phyloP scores from a whole-genome alignment of 768 basidiomycete species.

The Lactarius sp. region DNA sequence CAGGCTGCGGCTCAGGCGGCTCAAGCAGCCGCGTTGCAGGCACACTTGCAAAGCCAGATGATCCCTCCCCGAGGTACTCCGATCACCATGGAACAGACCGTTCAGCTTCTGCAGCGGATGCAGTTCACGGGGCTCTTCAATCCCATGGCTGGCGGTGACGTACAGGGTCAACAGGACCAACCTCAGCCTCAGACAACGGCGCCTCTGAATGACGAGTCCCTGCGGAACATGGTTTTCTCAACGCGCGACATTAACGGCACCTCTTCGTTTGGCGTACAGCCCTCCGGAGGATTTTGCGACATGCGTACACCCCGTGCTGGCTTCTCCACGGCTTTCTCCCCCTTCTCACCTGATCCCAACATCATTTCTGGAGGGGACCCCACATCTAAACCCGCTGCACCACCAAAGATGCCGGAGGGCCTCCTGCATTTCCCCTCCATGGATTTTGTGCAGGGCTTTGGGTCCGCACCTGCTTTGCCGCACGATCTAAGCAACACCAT shows the following conservation, averaged over 20 bases:
- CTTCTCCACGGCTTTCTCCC: slow-evolving; percentile 47
- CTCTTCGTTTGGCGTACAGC: slow-evolving; percentile 20
- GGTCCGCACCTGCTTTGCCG: slow-evolving; percentile 39
- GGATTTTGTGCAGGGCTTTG: slow-evolving; percentile 30
- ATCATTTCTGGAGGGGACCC: slow-evolving; percentile 35
- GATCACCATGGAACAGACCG: slow-evolving; percentile 57
- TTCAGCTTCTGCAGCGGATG: slow-evolving; percentile 57
- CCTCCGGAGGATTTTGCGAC: slow-evolving; percentile 17
- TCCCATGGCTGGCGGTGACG: slow-evolving; percentile 23
- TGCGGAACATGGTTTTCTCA: slow-evolving; percentile 19
- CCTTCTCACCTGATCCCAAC: slow-evolving; percentile 76
- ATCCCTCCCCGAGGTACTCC: slow-evolving; percentile 18
- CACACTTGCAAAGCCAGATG: slow-evolving; percentile 35
- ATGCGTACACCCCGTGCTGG: slow-evolving; percentile 21
- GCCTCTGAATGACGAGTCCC: slow-evolving; percentile 19
- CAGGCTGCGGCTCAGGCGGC: slow-evolving; percentile 77
- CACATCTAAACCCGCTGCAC: slow-evolving; percentile 33
- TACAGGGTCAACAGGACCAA: slow-evolving; percentile 22
- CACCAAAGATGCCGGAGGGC: slow-evolving; percentile 36
- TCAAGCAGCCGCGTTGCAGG: slow-evolving; percentile 66
- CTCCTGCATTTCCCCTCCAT: slow-evolving; percentile 41
- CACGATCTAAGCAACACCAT: slow-evolving; percentile 11
- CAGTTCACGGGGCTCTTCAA: slow-evolving; percentile 39
- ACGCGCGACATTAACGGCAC: slow-evolving; percentile 16
- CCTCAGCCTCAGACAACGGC: slow-evolving; percentile 27